Conservation (phyloP, 2,329 filamentous ascomycete genomes). For the Fusarium mundagurra region DNA sequence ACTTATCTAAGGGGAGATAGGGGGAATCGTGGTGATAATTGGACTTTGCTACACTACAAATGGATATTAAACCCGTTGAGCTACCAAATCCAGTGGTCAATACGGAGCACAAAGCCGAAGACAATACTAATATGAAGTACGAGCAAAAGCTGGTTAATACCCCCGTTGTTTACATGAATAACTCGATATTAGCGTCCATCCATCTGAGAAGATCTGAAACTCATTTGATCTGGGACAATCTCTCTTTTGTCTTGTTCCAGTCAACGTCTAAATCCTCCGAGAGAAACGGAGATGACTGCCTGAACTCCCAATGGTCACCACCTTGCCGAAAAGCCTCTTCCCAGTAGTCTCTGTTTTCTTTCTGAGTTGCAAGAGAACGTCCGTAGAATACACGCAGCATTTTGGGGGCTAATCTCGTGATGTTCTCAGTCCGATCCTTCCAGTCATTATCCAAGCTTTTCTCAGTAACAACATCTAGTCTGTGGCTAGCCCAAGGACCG, state of each 20-base stretch:
- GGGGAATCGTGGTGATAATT: fast-evolving
- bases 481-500: constrained; percentile 9
- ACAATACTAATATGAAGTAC: fast-evolving
- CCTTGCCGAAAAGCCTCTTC: not conserved
- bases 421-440: not conserved
- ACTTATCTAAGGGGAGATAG: fast-evolving
- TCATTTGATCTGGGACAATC: fast-evolving
- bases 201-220: fast-evolving
- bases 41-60: fast-evolving
- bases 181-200: not conserved
- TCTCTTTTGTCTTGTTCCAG: not conserved
- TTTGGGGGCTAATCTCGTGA: not conserved
- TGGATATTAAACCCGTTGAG: fast-evolving
- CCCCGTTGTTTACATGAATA: fast-evolving
- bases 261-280: not conserved
- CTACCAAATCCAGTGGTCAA: fast-evolving
- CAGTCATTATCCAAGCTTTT: not conserved
- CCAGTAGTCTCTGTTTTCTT: not conserved
- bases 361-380: not conserved
- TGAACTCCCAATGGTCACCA: not conserved
- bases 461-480: constrained; percentile 5
- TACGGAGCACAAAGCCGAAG: fast-evolving
- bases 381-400: constrained; percentile 1
- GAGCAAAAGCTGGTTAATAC: fast-evolving
- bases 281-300: no score